Evolutionary conservation across 305 asterid species (phyloP), one percentile per base, ranked within the genome.

Genomic region (Fraxinus angustifolia): DNA sequence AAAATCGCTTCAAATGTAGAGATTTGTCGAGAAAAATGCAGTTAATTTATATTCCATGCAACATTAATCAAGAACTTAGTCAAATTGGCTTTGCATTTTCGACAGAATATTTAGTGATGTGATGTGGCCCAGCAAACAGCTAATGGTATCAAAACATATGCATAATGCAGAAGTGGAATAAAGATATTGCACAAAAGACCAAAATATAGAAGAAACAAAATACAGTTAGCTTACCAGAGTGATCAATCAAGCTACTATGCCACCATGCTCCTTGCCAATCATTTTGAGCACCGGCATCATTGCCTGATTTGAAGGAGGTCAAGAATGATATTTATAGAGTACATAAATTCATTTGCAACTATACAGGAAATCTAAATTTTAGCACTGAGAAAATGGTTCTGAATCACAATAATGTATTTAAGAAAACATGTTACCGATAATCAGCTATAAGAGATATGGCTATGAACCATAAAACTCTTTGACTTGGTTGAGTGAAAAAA

Each of bases 221-320:
- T 28, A 35, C 14, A 62, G 56, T 35, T 21, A 78, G 80, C 82
- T 81, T 82, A 87, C 94, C 94, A 30, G 93, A 83, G 81, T 81
- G 89, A 74, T 77, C 87, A 23, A 81, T 84, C 83, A 89, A 87
- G 84, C 91, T 86, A 74, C 85, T 90, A 84, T 91, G 94, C 94
- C 94, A 91, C 96, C 96, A 91, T 40, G 92, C 86, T 34, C 96
- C 93, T 84, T 80, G 89, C 96, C 96, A 91, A 81, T 90, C 91
- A 85, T 91, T 91, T 50, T 85, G 92, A 73, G 91, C 96, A 42
- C 73, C 81, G 33, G 90, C 82, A 77, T 89, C 91, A 73, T 90
- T 90, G 35, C 87, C 92, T 91, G 75, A 48, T 65, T 78, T 48
- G 77, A 79, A 82, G 75, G 35, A 83, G 60, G 38, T 60, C 38